Conservation (phyloP, 225 moss, liverwort and hornwort species). For the Rhytidiadelphus loreus region DNA sequence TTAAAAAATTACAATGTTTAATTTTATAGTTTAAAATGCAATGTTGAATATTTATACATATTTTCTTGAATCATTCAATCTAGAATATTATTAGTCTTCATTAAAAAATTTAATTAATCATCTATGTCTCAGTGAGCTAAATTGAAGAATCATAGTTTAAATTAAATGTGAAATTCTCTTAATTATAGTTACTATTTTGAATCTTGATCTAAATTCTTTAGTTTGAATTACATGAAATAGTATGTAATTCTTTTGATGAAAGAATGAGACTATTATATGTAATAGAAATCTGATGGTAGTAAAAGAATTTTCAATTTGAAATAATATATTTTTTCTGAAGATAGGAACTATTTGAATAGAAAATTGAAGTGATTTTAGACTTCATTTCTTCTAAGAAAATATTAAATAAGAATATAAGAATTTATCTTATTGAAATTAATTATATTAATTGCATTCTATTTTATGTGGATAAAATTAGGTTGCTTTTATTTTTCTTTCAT, state of each 20-base stretch:
- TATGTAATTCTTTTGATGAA: not conserved
- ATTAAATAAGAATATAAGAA: not conserved
- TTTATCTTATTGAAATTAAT: too few relatives aligned
- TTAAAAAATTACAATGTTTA: not conserved
- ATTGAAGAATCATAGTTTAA: not conserved
- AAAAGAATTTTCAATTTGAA: not conserved
- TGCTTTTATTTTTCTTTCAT: not conserved
- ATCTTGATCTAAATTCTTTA: not conserved
- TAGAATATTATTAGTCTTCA: not conserved
- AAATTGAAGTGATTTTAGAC: not conserved
- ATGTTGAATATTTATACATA: not conserved
- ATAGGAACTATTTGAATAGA: not conserved
- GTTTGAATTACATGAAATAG: not conserved
- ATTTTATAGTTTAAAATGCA: not conserved
- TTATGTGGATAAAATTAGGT: not conserved
- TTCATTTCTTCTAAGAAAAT: not conserved
- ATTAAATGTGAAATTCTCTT: not conserved
- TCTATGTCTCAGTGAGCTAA: not conserved
- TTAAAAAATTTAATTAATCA: not conserved
- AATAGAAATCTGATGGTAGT: not conserved
- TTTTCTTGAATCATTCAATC: not conserved
- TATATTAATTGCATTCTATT: not conserved
- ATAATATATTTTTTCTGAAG: not conserved
- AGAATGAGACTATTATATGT: not conserved
- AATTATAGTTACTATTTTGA: not conserved